phyloP scores from a whole-genome alignment of 495 filamentous ascomycete species.

The Aspergillus kassunensis region DNA sequence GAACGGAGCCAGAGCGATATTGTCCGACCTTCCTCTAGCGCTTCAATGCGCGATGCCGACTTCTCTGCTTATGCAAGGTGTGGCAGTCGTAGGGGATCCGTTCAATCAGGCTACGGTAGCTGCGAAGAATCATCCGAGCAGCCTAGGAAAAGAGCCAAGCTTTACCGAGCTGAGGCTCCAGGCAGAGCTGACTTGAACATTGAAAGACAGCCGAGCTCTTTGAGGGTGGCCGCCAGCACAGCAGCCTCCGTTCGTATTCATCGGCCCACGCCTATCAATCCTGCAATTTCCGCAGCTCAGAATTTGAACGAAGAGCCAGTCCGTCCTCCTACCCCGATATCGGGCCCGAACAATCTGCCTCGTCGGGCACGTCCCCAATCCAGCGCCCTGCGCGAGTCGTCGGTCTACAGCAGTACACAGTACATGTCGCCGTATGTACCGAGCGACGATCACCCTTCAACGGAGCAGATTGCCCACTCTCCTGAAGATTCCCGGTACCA shows the following conservation, averaged over 20 bases:
- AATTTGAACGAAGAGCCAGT: slow-evolving; percentile 69
- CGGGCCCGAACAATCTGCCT: slow-evolving; percentile 33
- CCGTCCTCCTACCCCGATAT: slow-evolving; percentile 78
- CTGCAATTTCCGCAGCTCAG: slow-evolving; percentile 40
- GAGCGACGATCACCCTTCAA: slow-evolving; percentile 33
- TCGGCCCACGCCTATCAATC: slow-evolving; percentile 64
- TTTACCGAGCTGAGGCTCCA: slow-evolving; percentile 64
- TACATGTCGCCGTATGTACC: slow-evolving; percentile 48
- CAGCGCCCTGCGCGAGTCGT: slow-evolving; percentile 45
- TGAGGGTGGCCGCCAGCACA: slow-evolving; percentile 85
- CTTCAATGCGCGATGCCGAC: slow-evolving; percentile 40
- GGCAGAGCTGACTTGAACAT: slow-evolving; percentile 62
- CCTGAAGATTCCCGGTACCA: slow-evolving; percentile 48
- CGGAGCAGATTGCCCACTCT: slow-evolving; percentile 32
- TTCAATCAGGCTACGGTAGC: slow-evolving; percentile 59
- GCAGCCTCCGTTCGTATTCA: slow-evolving; percentile 83
- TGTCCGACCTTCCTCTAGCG: slow-evolving; percentile 48
- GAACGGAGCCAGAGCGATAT: slow-evolving; percentile 28
- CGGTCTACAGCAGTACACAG: slow-evolving; percentile 25
- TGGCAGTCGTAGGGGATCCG: slow-evolving; percentile 31
- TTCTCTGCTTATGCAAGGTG: slow-evolving; percentile 27
- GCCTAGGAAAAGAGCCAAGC: slow-evolving; percentile 67
- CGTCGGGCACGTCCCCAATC: slow-evolving; percentile 31
- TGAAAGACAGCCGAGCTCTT: slow-evolving; percentile 66
- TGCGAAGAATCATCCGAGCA: slow-evolving; percentile 64